Evolutionary conservation across 1,284 basidiomycete genomes (phyloP), one percentile per base, ranked within the genome.

Genomic region (Boletellus deceptivus): DNA sequence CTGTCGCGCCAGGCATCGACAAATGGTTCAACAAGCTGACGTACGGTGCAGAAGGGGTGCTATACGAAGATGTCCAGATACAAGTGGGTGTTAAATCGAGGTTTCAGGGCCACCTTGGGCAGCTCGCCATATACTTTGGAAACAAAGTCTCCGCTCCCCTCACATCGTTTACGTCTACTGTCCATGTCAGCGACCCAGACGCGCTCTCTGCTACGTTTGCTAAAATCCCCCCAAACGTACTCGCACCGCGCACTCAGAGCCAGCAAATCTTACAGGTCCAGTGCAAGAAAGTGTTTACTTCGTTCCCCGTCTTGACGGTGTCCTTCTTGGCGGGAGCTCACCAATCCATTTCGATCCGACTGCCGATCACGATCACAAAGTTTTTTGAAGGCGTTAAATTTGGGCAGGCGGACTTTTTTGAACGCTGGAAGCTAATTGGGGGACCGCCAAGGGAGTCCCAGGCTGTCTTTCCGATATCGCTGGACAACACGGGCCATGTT

Each of bases 41-140:
- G 3, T 93, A 87, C 68, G 77, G 74, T 31, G 70, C 79, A 20
- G 96, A 99, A 58, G 97, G 97, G 42, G 86, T 99, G 22, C 79
- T 99, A 16, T 99, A 92, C 71, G 97, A 99, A 69, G 97, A 99
- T 63, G 83, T 90, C 14, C 91, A 96, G 70, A 81, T 99, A 33
- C 96, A 98, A 68, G 86, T 99, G 55, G 97, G 96, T 25, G 72
- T 99, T 75, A 99, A 99, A 73, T 93, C 93, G 42, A 88, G 95
- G 63, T 99, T 92, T 68, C 95, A 98, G 68, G 90, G 89, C 13
- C 86, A 93, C 60, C 80, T 93, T 34, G 96, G 96, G 14, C 91
- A 96, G 58, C 69, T 99, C 39, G 91, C 94, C 18, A 76, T 99
- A 27, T 99, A 96, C 73, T 83, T 99, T 60, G 95, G 96, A 59